Evolutionary conservation across 805 yeast species (phyloP).

Genomic region (Pichia nakasei): DNA sequence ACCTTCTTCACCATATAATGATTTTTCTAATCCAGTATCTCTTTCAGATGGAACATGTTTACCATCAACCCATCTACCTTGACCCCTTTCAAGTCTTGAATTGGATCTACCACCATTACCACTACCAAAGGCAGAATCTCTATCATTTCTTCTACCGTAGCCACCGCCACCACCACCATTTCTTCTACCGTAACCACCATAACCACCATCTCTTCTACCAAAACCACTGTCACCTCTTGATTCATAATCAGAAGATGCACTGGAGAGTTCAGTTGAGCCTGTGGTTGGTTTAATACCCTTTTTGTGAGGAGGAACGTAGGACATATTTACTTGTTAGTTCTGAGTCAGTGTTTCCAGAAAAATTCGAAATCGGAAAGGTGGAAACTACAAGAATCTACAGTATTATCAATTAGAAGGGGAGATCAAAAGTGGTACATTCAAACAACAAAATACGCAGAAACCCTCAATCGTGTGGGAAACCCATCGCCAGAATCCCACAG

Average conservation of each 20-base stretch:
- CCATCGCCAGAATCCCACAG: too few relatives aligned
- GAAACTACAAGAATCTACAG: too few relatives aligned
- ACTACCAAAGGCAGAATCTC: constrained; percentile 19
- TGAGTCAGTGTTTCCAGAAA: background rate
- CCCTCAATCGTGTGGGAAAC: too few relatives aligned
- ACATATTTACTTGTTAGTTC: too few relatives aligned
- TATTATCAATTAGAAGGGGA: too few relatives aligned
- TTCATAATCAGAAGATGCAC: background rate
- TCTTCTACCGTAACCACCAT: background rate
- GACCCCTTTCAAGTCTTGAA: constrained; percentile 33
- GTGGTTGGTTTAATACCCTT: constrained; percentile 22
- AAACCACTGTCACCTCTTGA: background rate
- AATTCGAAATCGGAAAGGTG: background rate
- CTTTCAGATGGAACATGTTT: constrained; percentile 74
- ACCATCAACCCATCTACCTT: constrained; percentile 83
- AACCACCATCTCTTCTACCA: background rate
- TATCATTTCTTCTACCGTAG: constrained; percentile 19
- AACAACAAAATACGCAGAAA: too few relatives aligned
- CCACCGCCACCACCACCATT: constrained; percentile 10
- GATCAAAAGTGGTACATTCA: background rate
- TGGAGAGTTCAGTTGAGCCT: background rate
- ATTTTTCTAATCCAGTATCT: constrained; percentile 62
- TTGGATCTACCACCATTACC: constrained; percentile 21
- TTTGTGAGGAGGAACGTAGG: constrained; percentile 44
- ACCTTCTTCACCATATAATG: constrained; percentile 73